Base-by-base conservation (phyloP, 441 rosid genomes). In the Geranium incanum region DNA sequence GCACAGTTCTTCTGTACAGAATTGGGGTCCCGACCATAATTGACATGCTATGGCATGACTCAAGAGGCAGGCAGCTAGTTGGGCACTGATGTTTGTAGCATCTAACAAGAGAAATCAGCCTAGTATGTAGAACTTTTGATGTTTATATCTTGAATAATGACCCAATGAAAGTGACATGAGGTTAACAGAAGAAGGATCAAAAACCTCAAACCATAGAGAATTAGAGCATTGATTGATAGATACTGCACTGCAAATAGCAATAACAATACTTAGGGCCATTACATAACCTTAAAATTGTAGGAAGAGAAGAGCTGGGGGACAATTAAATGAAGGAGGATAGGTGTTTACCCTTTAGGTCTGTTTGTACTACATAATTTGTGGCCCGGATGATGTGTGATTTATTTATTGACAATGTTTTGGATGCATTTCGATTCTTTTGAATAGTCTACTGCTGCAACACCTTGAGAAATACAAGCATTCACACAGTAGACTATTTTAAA, bases 81-180 rank as follows among this genome's bases (percentile, higher is more conserved):
- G 66, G 66, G 6, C 66, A 62, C 66, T 62, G 37, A 23, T 62
- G 66, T 9, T 62, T 62, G n/a, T 62, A 21, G 37, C n/a, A 62
- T 62, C 66, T 62, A 62, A 62, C 66, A 9, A 62, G 66, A 9
- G 66, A 62, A 50, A 62, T 23, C 36, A 62, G 66, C 36, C 66
- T 21, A 28, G 66, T 21, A 62, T 36, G 1, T 23, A 23, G 23
- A 62, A 11, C 66, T 28, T 62, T 62, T 62, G 5, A 50, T 50
- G 59, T 50, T n/a, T 50, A 12, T 50, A 12, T n/a, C 18, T 50
- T 50, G 18, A 13, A 50, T 23, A 28, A 23, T 6, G n/a, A 28
- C 66, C n/a, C 9, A 28, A 9, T 62, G 66, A 62, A 23, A 62
- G 13, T 28, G 66, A 62, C 37, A 62, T 8, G 15, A 28, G 1